Base-by-base conservation (phyloP, 371 early-diverging fungal species). In the Haplosporangium sp. region DNA sequence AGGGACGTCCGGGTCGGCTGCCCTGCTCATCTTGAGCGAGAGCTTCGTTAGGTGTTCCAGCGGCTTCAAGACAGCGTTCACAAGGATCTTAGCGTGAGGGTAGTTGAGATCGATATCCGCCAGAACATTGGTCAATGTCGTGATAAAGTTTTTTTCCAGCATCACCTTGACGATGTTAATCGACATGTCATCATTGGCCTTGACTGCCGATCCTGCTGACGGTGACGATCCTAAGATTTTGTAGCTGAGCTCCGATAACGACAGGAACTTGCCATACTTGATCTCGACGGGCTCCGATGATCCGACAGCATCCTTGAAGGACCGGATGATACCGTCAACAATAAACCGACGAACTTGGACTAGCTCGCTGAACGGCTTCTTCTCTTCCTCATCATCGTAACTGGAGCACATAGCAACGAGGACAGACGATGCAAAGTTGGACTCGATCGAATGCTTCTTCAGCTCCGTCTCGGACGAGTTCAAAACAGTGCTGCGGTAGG, bases 81-180 rank as follows among this genome's bases (percentile, higher is more conserved):
- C 88, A 18, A 98, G 86, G 8, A 82, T 83, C 51, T 88, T 92
- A 42, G 95, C 86, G 58, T 89, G 85, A 10, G 98, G 97, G 73
- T 97, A 95, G 73, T 94, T 92, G 55, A 95, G 84, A 69, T 99
- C 98, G 41, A 99, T 85, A 59, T 95, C 95, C 59, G 90, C 89
- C 18, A 96, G 81, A 9, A 93, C 90, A 38, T 86, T 86, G 6
- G 96, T 94, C 54, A 99, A 74, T 0, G 92, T 81, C 43, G 85
- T 87, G 1, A 97, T 95, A 72, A 95, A 94, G 21, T 91, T 90
- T 66, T 94, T 95, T 52, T 99, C 98, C 16, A 99, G 76, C 93
- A 98, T 94, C 62, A 93, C 85, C 67, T 91, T 91, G 18, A 93
- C 93, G 46, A 96, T 84, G 50, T 83, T 84, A 69, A 86, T 69